Base-by-base conservation (phyloP, 257 asterid species). In the Eucommia ulmoides region DNA sequence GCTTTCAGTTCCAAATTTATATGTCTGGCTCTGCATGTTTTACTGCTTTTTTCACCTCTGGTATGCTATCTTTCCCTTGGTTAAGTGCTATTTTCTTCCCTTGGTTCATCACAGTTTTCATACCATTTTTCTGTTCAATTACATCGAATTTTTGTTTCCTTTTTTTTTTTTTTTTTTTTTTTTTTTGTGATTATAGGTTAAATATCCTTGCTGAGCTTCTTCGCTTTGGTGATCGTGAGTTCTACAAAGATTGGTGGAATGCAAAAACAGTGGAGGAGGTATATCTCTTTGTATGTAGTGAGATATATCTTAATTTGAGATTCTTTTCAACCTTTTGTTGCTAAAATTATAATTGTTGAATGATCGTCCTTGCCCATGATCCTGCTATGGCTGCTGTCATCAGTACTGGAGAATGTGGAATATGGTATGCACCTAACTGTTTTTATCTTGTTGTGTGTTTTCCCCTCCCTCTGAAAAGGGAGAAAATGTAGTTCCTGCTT, bases 331-430 rank as follows among this genome's bases (percentile, higher is more conserved):
- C n/a, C n/a, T n/a, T n/a, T n/a, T n/a, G n/a, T n/a, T n/a, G n/a
- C n/a, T n/a, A n/a, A n/a, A n/a, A n/a, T n/a, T n/a, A n/a, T n/a
- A n/a, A n/a, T n/a, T n/a, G n/a, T n/a, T n/a, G n/a, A n/a, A n/a
- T n/a, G n/a, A n/a, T n/a, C n/a, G n/a, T n/a, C n/a, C n/a, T n/a
- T n/a, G n/a, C n/a, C n/a, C n/a, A n/a, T n/a, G n/a, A n/a, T 55
- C 23, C 54, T 24, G 56, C 51, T 64, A 61, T 42, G 45, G 79
- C 65, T 65, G 68, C 69, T 60, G 45, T 59, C 50, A 55, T 55
- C 83, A 91, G 99, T 91, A 91, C 58, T 91, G 99, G 99, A 83
- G 99, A 73, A 79, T 83, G 95, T 91, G 99, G 99, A 86, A 91
- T 66, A 81, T 91, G 96, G 99, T 91, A 74, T 62, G 96, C 47